phyloP scores from a whole-genome alignment of 768 basidiomycete species.

The Mycena alexandri region DNA sequence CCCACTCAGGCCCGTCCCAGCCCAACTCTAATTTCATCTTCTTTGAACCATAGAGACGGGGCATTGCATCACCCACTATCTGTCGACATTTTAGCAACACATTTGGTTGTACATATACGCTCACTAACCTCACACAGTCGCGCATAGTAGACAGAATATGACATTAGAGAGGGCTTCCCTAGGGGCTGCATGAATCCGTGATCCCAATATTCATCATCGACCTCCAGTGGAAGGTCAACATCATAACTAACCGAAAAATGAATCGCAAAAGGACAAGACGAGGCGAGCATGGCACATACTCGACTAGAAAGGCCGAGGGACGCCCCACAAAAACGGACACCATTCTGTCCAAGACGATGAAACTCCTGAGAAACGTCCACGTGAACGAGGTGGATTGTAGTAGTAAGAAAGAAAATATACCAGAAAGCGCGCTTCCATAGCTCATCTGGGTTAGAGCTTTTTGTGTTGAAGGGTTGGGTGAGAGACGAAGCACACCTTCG shows the following conservation, averaged over 20 bases:
- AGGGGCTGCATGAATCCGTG: constrained; percentile 62
- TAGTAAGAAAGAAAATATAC: too few relatives aligned
- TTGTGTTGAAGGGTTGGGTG: too few relatives aligned
- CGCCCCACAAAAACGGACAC: background rate
- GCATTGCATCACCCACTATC: constrained; percentile 9
- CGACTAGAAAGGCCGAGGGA: constrained; percentile 45
- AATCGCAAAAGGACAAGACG: constrained; percentile 62
- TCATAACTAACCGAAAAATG: constrained; percentile 38
- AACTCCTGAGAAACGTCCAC: too few relatives aligned
- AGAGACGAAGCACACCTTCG: too few relatives aligned
- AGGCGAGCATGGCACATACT: too few relatives aligned
- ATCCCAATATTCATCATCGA: constrained; percentile 69
- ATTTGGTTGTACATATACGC: background rate
- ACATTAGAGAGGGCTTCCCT: constrained; percentile 50
- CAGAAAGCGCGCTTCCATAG: constrained; percentile 51
- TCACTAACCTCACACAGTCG: constrained; percentile 54
- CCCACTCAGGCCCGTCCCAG: constrained; percentile 53
- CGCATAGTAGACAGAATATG: constrained; percentile 53
- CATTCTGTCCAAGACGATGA: background rate
- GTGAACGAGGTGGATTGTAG: too few relatives aligned
- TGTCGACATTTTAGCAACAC: background rate
- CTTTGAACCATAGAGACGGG: constrained; percentile 41
- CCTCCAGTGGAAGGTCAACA: constrained; percentile 58
- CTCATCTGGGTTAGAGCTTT: too few relatives aligned
- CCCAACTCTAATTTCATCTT: constrained; percentile 51